These are phyloP conservation scores for Phylloporus rhodoxanthus DNA, from an alignment of 768 basidiomycete genomes.

Conservation along the genomic window DNA sequence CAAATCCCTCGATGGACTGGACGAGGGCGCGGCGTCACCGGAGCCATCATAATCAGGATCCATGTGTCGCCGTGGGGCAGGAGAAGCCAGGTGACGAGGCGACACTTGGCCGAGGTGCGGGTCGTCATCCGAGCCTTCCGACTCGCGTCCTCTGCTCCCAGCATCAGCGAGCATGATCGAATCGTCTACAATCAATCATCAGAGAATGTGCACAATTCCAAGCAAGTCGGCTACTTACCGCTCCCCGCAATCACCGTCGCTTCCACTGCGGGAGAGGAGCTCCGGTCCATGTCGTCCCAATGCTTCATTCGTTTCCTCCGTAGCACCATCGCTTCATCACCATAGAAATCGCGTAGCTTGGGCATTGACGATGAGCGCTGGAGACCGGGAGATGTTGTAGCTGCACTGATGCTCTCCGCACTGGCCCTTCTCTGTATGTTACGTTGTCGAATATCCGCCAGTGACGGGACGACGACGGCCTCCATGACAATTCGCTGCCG, in stretches of 20 bases:
- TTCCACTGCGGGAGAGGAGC: constrained; percentile 19
- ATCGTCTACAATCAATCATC: constrained; percentile 35
- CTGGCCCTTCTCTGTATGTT: constrained; percentile 19
- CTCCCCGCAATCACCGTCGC: constrained; percentile 31
- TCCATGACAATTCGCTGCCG: constrained; percentile 49
- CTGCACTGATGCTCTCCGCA: constrained; percentile 3
- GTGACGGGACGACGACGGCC: constrained; percentile 43
- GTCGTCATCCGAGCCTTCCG: constrained; percentile 57
- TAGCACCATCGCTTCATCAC: constrained; percentile 8
- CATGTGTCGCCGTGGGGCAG: constrained; percentile 41
- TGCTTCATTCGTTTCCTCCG: constrained; percentile 24
- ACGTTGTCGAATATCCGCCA: constrained; percentile 25
- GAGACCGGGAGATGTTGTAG: constrained; percentile 11
- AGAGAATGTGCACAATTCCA: not conserved
- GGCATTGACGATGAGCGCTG: constrained; percentile 27
- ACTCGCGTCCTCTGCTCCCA: not conserved
- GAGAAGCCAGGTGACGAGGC: constrained; percentile 63
- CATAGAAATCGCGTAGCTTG: constrained; percentile 10
- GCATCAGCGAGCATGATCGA: constrained; percentile 36
- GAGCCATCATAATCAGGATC: constrained; percentile 30
- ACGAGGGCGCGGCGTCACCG: constrained; percentile 45
- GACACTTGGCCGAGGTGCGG: constrained; percentile 60
- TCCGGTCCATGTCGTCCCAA: constrained; percentile 17
- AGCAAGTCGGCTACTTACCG: constrained; percentile 19
- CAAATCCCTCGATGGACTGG: constrained; percentile 45